Evolutionary conservation across 306 rosid species (phyloP).

Genomic region (Rosa rugosa): DNA sequence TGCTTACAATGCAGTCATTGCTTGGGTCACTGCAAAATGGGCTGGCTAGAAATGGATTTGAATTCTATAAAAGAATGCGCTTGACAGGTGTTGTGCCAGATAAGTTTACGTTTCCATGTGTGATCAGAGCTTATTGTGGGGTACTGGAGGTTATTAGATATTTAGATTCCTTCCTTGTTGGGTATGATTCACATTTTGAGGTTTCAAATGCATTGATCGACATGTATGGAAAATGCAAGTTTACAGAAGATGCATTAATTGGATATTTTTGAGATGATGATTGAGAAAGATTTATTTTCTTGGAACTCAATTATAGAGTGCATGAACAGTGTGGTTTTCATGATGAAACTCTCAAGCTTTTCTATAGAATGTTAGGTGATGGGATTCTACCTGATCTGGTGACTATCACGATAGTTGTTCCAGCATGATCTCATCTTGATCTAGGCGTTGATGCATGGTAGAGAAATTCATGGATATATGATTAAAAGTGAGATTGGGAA

Average conservation of each 20-base stretch:
- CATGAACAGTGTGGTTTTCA: slow-evolving; percentile 62
- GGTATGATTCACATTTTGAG: slow-evolving; percentile 57
- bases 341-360: slow-evolving; percentile 55
- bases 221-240: slow-evolving; percentile 86
- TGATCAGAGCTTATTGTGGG: slow-evolving; percentile 58
- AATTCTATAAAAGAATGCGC: slow-evolving; percentile 56
- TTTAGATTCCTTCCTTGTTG: slow-evolving; percentile 5
- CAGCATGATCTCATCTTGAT: slow-evolving; percentile 63
- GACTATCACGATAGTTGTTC: slow-evolving; percentile 62
- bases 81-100: slow-evolving; percentile 55
- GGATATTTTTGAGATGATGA: slow-evolving; percentile 60
- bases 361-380: slow-evolving; percentile 55
- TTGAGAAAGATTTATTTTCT: slow-evolving; percentile 69
- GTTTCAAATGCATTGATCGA: slow-evolving; percentile 78
- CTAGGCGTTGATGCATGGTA: slow-evolving; percentile 78
- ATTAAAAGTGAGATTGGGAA: slow-evolving; percentile 47
- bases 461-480: slow-evolving; percentile 71
- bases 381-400: slow-evolving; percentile 69
- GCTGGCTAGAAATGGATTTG: slow-evolving; percentile 37
- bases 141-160: slow-evolving; percentile 40
- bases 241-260: slow-evolving; percentile 44
- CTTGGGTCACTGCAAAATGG: slow-evolving; percentile 63
- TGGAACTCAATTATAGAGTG: slow-evolving; percentile 79
- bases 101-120: slow-evolving; percentile 72
- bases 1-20: slow-evolving; percentile 69